These are phyloP conservation scores for Candida golubevii DNA, from an alignment of 805 yeast genomes.

Conservation along the genomic window DNA sequence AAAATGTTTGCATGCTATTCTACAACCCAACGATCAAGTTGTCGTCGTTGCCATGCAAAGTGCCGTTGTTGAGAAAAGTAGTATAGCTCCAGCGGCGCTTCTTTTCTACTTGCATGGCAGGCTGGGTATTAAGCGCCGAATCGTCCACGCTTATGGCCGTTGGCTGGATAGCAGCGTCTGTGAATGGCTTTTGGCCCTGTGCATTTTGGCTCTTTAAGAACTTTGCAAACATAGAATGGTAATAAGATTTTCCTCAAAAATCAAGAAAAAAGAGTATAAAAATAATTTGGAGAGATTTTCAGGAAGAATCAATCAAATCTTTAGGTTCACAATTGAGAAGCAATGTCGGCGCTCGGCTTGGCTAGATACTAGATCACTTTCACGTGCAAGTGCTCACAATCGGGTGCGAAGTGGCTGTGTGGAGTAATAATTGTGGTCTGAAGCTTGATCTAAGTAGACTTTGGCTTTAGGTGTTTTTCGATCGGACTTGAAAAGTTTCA, in stretches of 20 bases:
- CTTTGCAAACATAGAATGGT: constrained; percentile 12
- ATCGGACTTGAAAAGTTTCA: background rate
- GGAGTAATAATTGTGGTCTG: background rate
- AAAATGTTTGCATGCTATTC: too few relatives aligned
- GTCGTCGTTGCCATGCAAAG: constrained; percentile 19
- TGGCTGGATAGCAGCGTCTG: background rate
- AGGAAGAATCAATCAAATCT: too few relatives aligned
- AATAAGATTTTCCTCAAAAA: too few relatives aligned
- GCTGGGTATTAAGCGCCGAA: constrained; percentile 2
- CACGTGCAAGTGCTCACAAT: background rate
- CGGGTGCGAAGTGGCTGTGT: background rate
- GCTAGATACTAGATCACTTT: background rate
- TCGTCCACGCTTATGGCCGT: constrained; percentile 6
- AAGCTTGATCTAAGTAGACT: background rate
- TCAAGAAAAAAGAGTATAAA: too few relatives aligned
- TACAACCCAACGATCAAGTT: constrained; percentile 19
- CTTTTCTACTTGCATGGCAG: constrained; percentile 1
- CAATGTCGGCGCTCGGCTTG: too few relatives aligned
- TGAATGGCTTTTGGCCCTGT: constrained; percentile 2
- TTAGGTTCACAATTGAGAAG: too few relatives aligned
- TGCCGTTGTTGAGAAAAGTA: constrained; percentile 16
- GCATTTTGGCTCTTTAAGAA: constrained; percentile 13
- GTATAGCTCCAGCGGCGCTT: constrained; percentile 19
- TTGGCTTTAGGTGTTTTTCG: background rate
- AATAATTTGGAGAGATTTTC: too few relatives aligned